Evolutionary conservation across 768 basidiomycete species (phyloP).

Genomic region (Lactarius hengduanensis): DNA sequence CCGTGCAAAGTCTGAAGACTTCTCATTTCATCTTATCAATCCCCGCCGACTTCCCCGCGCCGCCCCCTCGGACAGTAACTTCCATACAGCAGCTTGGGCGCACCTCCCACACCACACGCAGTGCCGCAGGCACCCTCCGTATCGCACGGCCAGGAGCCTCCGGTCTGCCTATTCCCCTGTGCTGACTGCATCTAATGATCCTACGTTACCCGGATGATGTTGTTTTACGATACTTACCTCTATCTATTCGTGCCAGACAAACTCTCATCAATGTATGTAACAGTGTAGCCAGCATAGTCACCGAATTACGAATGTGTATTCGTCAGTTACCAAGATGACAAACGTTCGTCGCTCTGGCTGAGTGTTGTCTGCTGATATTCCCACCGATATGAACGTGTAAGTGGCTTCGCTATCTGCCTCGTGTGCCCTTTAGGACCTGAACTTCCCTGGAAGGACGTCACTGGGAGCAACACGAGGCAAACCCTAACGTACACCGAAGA

Average conservation of each 20-base stretch:
- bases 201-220: slow-evolving; percentile 14
- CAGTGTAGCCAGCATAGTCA: slow-evolving; percentile 21
- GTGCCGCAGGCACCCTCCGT: slow-evolving; percentile 9
- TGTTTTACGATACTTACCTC: slow-evolving; percentile 21
- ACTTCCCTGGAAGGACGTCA: slow-evolving; percentile 20
- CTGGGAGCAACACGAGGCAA: slow-evolving; percentile 17
- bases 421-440: slow-evolving; percentile 17
- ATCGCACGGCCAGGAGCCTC: slow-evolving; percentile 6
- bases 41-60: slow-evolving; percentile 13
- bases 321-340: slow-evolving; percentile 20
- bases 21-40: slow-evolving; percentile 19
- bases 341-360: neutral
- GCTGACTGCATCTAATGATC: slow-evolving; percentile 10
- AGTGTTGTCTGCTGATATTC: slow-evolving; percentile 22
- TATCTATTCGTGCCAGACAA: slow-evolving; percentile 16
- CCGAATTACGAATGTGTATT: slow-evolving; percentile 22
- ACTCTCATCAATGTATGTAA: slow-evolving; percentile 12
- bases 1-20: slow-evolving; percentile 8
- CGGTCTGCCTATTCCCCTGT: neutral
- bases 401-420: slow-evolving; percentile 23
- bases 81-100: slow-evolving; percentile 16
- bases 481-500: slow-evolving; percentile 22
- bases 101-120: slow-evolving; percentile 17
- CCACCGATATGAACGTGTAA: slow-evolving; percentile 28
- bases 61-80: slow-evolving; percentile 7